Evolutionary conservation across 2,329 filamentous ascomycete genomes (phyloP).

Genomic region (Scedosporium boydii): DNA sequence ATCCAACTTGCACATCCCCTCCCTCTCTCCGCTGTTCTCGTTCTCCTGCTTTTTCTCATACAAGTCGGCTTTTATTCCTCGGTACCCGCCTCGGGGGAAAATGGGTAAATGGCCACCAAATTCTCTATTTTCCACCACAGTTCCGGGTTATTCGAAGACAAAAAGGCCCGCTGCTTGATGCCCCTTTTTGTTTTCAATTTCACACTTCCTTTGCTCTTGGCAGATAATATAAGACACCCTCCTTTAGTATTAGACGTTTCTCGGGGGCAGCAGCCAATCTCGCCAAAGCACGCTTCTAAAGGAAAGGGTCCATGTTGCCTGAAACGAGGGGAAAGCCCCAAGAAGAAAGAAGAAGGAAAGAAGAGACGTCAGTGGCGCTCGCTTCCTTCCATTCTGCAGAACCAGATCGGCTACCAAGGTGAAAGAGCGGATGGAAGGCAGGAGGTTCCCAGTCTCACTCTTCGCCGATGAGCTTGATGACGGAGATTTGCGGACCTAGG

Average conservation of each 20-base stretch:
- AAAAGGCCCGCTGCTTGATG: not conserved
- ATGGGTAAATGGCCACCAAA: not conserved
- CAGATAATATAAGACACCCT: not conserved
- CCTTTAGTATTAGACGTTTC: not conserved
- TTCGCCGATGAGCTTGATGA: not conserved
- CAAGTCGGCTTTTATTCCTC: not conserved
- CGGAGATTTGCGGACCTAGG: not conserved
- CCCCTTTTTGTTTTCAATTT: not conserved
- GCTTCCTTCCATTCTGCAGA: not conserved
- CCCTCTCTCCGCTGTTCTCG: not conserved
- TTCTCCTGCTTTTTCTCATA: not conserved
- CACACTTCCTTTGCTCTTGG: not conserved
- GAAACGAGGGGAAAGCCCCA: not conserved
- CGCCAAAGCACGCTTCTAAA: not conserved
- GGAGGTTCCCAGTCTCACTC: not conserved
- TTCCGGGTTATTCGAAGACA: conserved; percentile 1
- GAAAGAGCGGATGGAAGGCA: not conserved
- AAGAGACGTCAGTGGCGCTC: not conserved
- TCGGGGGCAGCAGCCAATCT: not conserved
- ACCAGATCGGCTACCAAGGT: not conserved
- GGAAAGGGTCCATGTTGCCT: not conserved
- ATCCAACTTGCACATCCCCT: not conserved
- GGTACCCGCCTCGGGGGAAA: not conserved
- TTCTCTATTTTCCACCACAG: not conserved
- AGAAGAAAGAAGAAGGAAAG: not conserved